Base-by-base conservation (phyloP, 2,329 filamentous ascomycete genomes). In the Pseudogymnoascus sp. region DNA sequence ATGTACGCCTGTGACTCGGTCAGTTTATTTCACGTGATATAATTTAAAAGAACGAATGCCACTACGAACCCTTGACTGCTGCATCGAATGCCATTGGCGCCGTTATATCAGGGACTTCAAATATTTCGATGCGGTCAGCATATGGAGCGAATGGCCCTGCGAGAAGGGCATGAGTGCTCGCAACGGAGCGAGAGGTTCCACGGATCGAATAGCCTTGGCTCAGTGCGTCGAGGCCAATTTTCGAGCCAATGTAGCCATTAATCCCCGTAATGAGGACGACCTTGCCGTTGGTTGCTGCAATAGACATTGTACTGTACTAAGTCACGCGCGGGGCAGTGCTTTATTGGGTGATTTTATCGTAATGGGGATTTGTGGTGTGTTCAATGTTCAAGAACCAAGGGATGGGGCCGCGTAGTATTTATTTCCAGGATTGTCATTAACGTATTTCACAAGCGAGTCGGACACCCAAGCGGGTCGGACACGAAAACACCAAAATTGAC, bases 191-290 rank as follows among this genome's bases (percentile, higher is more conserved):
- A n/a, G 72, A 66, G 16, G 72, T 71, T 5, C 70, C 71, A 8
- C 72, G 67, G 28, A 74, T 44, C 12, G 63, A 66, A 64, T 75
- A 74, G 12, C 72, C 72, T 59, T 66, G 67, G 21, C 65, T 33
- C 10, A 67, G 64, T 10, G 67, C 61, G 6, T 71, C 69, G 2
- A 72, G 64, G 5, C 69, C 66, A 47, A 68, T 69, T 56, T 12
- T 56, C n/a, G 47, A 56, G 31, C 72, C 73, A 59, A 75, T 70
- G 59, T 73, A 74, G 37, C 74, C 73, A 63, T 73, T 73, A 59
- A 71, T 70, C 4, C 73, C 73, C 8, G 73, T 74, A 35, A 74
- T 67, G 18, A 73, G 67, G 6, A 73, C 65, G 4, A 68, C 70
- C 47, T 71, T 67, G 35, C 69, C 65, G 28, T 73, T 71, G 25